phyloP scores from a whole-genome alignment of 2,329 filamentous ascomycete genomes.

The Hypoxylon sp. region DNA sequence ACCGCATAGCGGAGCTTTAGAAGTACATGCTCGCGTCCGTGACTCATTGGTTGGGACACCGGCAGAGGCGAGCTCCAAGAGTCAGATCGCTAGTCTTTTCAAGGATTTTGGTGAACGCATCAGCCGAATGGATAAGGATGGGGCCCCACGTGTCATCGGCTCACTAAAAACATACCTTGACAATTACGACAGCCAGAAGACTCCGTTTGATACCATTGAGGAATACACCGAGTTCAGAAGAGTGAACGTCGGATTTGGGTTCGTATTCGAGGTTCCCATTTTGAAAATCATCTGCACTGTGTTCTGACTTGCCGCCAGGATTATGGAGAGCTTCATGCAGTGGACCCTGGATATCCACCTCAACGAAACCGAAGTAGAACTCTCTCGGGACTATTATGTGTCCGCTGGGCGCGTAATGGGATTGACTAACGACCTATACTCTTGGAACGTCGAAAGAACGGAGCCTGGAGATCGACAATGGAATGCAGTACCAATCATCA shows the following conservation, averaged over 20 bases:
- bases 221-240: conserved; percentile 26
- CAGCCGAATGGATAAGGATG: conserved; percentile 13
- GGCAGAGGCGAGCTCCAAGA: conserved; percentile 19
- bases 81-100: conserved; percentile 20
- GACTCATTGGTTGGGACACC: conserved; percentile 23
- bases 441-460: conserved; percentile 23
- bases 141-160: conserved; percentile 22
- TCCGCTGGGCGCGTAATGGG: conserved; percentile 20
- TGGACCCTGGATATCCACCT: conserved; percentile 27
- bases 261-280: conserved; percentile 6
- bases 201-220: conserved; percentile 14
- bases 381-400: conserved; percentile 18
- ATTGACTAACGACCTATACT: conserved; percentile 20
- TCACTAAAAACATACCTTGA: conserved; percentile 23
- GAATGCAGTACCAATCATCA: conserved; percentile 28
- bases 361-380: conserved; percentile 11
- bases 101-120: conserved; percentile 21
- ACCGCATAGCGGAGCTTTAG: conserved; percentile 14
- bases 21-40: conserved; percentile 19
- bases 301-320: conserved; percentile 14
- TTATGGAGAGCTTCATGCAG: conserved; percentile 29
- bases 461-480: conserved; percentile 25
- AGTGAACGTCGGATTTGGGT: conserved; percentile 26
- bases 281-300: not conserved
- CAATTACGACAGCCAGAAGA: conserved; percentile 24